Base-by-base conservation (phyloP, 2,329 filamentous ascomycete genomes). In the Diplodia scrobiculata region DNA sequence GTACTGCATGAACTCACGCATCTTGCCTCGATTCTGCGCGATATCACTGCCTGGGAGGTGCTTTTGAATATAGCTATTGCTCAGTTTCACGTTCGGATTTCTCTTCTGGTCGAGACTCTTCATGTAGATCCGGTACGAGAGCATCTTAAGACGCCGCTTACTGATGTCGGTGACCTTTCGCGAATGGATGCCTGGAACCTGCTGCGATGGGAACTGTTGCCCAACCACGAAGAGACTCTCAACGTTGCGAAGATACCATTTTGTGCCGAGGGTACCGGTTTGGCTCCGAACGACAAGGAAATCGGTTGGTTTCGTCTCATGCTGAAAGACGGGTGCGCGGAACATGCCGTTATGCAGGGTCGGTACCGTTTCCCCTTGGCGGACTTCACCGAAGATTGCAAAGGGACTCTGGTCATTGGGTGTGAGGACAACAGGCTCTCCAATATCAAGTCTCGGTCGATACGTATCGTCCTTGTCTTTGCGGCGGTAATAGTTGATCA, bases 351-450 rank as follows among this genome's bases (percentile, higher is more conserved):
- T 99, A 76, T 97, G 92, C 17, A 99, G 83, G 1, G 95, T 94
- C 0, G 93, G 91, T 3, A 96, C 91, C 11, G 90, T 91, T 79
- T 98, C 91, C 21, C 95, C 95, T 2, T 92, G 87, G 69, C 96
- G 91, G 27, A 99, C 92, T 41, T 92, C 91, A 27, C 95, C 95
- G 73, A 99, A 99, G 62, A 96, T 90, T 41, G 92, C 91, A 76
- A 99, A 99, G 0, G 95, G 95, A 53, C 94, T 98, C 73, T 94
- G 91, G 78, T 99, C 95, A 75, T 99, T 93, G 1, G 92, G 92
- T 36, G 97, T 84, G 38, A 99, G 84, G 14, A 97, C 89, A 55
- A 90, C 89, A 2, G 91, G 91, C 79, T 99, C 95, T 67, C 95
- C 95, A 68, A 99, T 85, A 3, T 96, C 92, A 67, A 84, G 77